Evolutionary conservation across 140 eudicot genomes (phyloP).

Genomic region (Cichorium intybus): DNA sequence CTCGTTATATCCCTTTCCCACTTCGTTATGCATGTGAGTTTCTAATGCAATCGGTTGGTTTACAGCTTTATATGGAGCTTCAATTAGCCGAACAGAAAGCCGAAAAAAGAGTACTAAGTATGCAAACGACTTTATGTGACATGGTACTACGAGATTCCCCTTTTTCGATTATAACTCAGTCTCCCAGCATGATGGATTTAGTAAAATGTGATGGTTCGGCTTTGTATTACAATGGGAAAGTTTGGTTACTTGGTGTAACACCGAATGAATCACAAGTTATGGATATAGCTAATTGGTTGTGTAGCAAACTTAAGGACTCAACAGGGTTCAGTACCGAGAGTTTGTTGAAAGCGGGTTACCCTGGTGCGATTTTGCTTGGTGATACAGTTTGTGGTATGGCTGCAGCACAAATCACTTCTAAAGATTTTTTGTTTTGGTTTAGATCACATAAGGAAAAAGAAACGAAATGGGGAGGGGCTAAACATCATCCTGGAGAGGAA

Average conservation of each 20-base stretch:
- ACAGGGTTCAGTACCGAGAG: conserved; percentile 66
- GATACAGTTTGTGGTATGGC: conserved; percentile 80
- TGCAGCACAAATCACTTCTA: conserved; percentile 38
- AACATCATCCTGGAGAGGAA: conserved; percentile 56
- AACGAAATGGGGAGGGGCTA: conserved; percentile 70
- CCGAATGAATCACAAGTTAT: conserved; percentile 55
- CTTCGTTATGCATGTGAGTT: conserved; percentile 68
- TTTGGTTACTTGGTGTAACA: conserved; percentile 52
- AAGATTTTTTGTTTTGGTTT: conserved; percentile 68
- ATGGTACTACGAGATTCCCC: conserved; percentile 70
- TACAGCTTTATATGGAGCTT: conserved; percentile 66
- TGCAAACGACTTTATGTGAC: conserved; percentile 64
- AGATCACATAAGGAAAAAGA: conserved; percentile 60
- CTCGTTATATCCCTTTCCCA: conserved; percentile 56
- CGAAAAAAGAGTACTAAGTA: conserved; percentile 42
- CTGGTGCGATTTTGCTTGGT: conserved; percentile 52
- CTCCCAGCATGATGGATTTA: conserved; percentile 67
- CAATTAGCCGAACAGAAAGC: conserved; percentile 54
- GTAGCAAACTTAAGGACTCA: conserved; percentile 39
- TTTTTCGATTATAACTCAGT: conserved; percentile 46
- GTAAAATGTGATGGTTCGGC: conserved; percentile 83
- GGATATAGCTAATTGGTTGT: conserved; percentile 60
- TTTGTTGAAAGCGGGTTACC: conserved; percentile 55
- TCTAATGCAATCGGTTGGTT: conserved; percentile 69
- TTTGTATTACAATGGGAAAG: conserved; percentile 38